Evolutionary conservation across 148 eudicot genomes (phyloP), one percentile per base, ranked within the genome.

Genomic region (Chenopodium quinoa): DNA sequence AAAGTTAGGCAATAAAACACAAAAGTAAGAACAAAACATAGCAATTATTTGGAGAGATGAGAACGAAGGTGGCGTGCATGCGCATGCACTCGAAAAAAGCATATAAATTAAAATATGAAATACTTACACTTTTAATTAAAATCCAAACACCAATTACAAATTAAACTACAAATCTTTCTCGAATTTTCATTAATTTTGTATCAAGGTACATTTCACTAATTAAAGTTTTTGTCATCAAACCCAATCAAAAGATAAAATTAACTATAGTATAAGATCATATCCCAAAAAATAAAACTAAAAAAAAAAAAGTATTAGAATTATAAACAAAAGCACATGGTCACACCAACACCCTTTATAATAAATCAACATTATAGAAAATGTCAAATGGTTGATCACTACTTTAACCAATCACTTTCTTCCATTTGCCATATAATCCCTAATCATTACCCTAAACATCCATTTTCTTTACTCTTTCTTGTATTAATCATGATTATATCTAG

Each of bases 11-110:
- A 62, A 80, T 23, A 62, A 27, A 73, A 73, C 70, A 73, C 70
- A 63, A 72, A 73, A 60, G 29, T 25, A 73, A 44, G 13, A 37
- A 62, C 46, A 56, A 52, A 79, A 48, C n/a, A 29, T 63, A 47
- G 78, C 78, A 47, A 81, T 81, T 56, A 74, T 81, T 81, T 74
- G 71, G 50, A 48, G 64, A 60, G 37, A 80, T 11, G 27, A 73
- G 78, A 64, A 40, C 44, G 7, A 40, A 78, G 60, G 77, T 60
- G 77, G 78, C 66, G 66, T 82, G 82, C 81, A 83, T 83, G 81
- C 81, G 85, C 85, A 78, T 79, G 81, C 85, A 76, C 75, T 69
- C 48, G 47, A 79, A 19, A 23, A 62, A 71, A 63, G 80, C 80
- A 78, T 78, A 40, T 5, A 40, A 40, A 40, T 40, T 40, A n/a